Evolutionary conservation across 2,329 filamentous ascomycete species (phyloP), one percentile per base, ranked within the genome.

Genomic region (Fusarium kyushuense): DNA sequence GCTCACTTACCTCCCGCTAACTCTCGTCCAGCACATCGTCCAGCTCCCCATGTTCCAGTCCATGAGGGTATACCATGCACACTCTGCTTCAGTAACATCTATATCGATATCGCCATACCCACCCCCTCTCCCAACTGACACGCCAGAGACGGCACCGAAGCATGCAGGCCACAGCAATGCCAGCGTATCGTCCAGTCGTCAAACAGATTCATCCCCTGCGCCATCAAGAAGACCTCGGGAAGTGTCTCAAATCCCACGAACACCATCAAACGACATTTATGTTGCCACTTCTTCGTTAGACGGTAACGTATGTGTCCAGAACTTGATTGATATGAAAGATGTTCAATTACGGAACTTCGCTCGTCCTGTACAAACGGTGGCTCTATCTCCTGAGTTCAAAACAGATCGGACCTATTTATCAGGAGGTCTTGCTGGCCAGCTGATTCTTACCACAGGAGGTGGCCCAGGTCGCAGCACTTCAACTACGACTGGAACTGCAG

Each of bases 231-330:
- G 80, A 56, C 79, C 81, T 7, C 85, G 79, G 16, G 85, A 91
- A 65, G 78, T 81, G 1, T 78, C 82, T 1, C 81, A 84, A 1
- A 83, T 97, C 3, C 89, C 92, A 1, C 89, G 90, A 61, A 93
- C 86, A 1, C 92, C 93, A 0, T 94, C 93, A 3, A 98, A 97
- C 74, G 90, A 94, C 54, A 97, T 99, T 40, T 92, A 96, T 77
- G 92, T 99, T 70, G 95, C 92, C 2, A 97, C 95, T 2, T 93
- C 96, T 1, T 98, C 96, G 0, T 92, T 97, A 76, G 96, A 99
- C 78, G 96, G 96, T 19, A 95, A 97, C 75, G 93, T 99, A 16
- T 98, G 96, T 73, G 88, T 99, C 1, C 90, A 94, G 60, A 97
- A 93, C 2, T 82, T 99, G 21, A 82, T 96, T 21, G 95, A 99